Conservation (phyloP, 805 yeast genomes). For the Cyberlindnera xishuangbannaensis region DNA sequence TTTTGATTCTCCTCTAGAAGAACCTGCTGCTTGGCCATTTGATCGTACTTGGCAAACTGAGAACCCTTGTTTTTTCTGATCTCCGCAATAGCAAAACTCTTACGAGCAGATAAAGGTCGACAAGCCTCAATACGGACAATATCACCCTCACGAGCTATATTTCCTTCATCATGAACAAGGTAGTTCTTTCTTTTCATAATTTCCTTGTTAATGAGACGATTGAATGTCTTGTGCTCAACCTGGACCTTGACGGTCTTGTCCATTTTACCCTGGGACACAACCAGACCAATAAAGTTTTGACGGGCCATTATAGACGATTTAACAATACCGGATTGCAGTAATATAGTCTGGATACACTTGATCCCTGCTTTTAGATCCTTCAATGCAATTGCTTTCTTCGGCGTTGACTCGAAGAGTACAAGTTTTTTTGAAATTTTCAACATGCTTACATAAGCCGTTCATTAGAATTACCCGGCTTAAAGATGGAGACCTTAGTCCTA, state of each 20-base stretch:
- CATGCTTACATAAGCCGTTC: too few species aligned
- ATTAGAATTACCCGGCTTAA: too few species aligned
- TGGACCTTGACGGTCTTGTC: constrained; percentile 91
- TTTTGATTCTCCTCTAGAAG: constrained; percentile 57
- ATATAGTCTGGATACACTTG: too few species aligned
- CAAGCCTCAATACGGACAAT: constrained; percentile 87
- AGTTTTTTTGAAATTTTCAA: too few species aligned
- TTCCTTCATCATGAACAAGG: constrained; percentile 90
- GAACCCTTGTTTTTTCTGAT: constrained; percentile 86
- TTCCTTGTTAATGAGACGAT: constrained; percentile 67
- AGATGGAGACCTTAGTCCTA: too few species aligned
- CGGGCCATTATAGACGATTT: too few species aligned
- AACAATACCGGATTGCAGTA: too few species aligned
- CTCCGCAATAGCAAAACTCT: constrained; percentile 88
- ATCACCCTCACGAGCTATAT: constrained; percentile 91
- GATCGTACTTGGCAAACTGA: constrained; percentile 76
- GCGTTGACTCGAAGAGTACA: too few species aligned
- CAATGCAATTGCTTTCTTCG: too few species aligned
- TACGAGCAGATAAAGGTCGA: constrained; percentile 76
- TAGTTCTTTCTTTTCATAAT: constrained; percentile 74
- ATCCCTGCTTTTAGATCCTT: too few species aligned
- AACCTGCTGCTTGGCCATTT: constrained; percentile 64
- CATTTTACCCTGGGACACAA: constrained; percentile 95
- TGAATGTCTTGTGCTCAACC: constrained; percentile 70
- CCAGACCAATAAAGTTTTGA: constrained; percentile 88